These are phyloP conservation scores for Drechslerella stenobrocha DNA, from an alignment of 2,329 filamentous ascomycete genomes.

Conservation along the genomic window DNA sequence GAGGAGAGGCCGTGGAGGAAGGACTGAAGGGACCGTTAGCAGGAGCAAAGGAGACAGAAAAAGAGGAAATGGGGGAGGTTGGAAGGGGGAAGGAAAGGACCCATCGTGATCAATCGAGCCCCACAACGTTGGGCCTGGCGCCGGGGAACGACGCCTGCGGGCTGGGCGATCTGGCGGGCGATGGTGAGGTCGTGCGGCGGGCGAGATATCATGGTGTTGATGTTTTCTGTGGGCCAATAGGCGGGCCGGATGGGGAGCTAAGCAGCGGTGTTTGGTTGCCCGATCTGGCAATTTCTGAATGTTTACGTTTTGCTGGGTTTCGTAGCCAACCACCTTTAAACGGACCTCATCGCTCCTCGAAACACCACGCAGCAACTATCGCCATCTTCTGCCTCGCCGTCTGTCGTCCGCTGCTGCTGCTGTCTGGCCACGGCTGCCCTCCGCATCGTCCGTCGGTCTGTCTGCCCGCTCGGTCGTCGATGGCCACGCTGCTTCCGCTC, in stretches of 20 bases:
- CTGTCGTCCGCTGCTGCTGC: slow-evolving; percentile 3
- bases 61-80: slow-evolving; percentile 5
- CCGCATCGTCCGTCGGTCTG: background rate
- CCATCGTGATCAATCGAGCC: slow-evolving; percentile 7
- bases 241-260: slow-evolving; percentile 27
- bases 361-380: too few species aligned
- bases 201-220: slow-evolving; percentile 11
- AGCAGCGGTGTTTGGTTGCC: slow-evolving; percentile 21
- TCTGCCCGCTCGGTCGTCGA: slow-evolving; percentile 15
- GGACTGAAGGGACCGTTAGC: background rate
- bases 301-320: slow-evolving; percentile 47
- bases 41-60: too few species aligned
- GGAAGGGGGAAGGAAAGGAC: background rate
- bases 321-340: slow-evolving; percentile 49
- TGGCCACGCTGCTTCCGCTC: slow-evolving; percentile 42
- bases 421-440: background rate
- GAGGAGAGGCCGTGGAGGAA: background rate
- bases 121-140: too few species aligned
- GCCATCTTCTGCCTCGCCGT: background rate
- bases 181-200: background rate
- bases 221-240: slow-evolving; percentile 16
- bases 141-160: too few species aligned
- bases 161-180: background rate
- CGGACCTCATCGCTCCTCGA: slow-evolving; percentile 43
- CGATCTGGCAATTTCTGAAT: slow-evolving; percentile 45